Percentiles rank a stretch among this genome's conserved stretches.
These are phyloP conservation scores for Candida sithepensis DNA, from an alignment of 805 yeast genomes.

Conservation along the genomic window DNA sequence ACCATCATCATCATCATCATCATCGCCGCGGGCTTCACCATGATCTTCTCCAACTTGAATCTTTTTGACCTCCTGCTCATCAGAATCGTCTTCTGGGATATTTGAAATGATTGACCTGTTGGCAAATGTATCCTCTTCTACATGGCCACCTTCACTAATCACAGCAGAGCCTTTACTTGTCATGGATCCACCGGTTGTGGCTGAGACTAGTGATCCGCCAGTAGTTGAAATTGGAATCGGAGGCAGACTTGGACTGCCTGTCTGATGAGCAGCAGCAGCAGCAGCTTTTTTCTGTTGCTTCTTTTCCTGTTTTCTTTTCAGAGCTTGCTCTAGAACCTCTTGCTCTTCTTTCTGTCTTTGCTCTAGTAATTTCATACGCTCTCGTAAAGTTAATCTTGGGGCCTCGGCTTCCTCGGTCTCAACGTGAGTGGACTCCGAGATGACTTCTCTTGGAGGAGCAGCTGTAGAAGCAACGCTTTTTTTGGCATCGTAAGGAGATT, in stretches of 20 bases:
- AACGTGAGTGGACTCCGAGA: constrained; percentile 24
- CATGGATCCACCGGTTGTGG: background rate
- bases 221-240: constrained; percentile 5
- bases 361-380: constrained; percentile 80
- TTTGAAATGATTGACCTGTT: background rate
- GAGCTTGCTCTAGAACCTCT: constrained; percentile 57
- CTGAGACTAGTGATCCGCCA: constrained; percentile 10
- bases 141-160: background rate
- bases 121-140: background rate
- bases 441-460: constrained; percentile 21
- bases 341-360: constrained; percentile 78
- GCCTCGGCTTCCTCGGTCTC: constrained; percentile 46
- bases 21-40: constrained; percentile 21
- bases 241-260: constrained; percentile 3
- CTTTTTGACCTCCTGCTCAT: constrained; percentile 11
- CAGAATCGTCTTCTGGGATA: constrained; percentile 10
- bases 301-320: constrained; percentile 48
- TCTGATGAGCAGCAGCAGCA: background rate
- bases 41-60: too few species aligned
- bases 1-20: constrained; percentile 27
- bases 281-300: constrained; percentile 37
- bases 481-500: constrained; percentile 25
- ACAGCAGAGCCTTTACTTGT: background rate
- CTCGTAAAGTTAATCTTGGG: constrained; percentile 80
- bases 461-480: constrained; percentile 5